Base-by-base conservation (phyloP, 2,329 filamentous ascomycete species). In the Aspergillus sp. region DNA sequence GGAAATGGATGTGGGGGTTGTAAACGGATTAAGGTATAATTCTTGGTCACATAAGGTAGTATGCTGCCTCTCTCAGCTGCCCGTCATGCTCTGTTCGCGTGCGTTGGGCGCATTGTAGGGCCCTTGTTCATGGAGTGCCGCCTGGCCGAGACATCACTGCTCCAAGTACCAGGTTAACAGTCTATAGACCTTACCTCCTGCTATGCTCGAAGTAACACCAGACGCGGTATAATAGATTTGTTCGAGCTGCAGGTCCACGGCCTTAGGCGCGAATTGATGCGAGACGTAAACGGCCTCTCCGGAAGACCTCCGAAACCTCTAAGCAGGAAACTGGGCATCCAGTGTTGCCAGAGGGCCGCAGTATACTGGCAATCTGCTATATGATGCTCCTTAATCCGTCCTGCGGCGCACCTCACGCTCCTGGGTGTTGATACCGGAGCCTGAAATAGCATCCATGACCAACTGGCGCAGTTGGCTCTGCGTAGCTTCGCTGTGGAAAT, bases 401-500 rank as follows among this genome's bases (percentile, higher is more conserved):
- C 86, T 85, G 61, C 83, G 76, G 64, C 88, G 86, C 48, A 90
- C 86, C 62, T 84, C 89, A 64, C 88, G 84, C 60, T 87, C 86
- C 55, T 86, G 71, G 5, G 73, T 84, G 19, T 85, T 83, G 3
- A 87, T 75, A 23, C 83, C 85, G 57, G 91, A 83, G 1, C 87
- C 90, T 23, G 83, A 78, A 17, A 99, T 81, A 2, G 91, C 92
- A 69, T 97, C 92, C 65, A 89, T 85, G 5, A 99, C 87, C 62
- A 99, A 79, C 66, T 86, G 84, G 62, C 92, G 85, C 70, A 99
- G 77, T 71, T 93, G 87, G 21, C 84, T 84, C 77, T 99, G 95
- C 3, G 90, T 91, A 61, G 89, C 86, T 57, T 91, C 88, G 5
- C 87, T 89, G 68, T 94, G 83, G 70, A 97, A 96, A 71, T 98